A percentile compares a stretch with the other conserved stretches of the same genome.
Evolutionary conservation across 257 asterid species (phyloP).

Genomic region (Apocynum venetum): DNA sequence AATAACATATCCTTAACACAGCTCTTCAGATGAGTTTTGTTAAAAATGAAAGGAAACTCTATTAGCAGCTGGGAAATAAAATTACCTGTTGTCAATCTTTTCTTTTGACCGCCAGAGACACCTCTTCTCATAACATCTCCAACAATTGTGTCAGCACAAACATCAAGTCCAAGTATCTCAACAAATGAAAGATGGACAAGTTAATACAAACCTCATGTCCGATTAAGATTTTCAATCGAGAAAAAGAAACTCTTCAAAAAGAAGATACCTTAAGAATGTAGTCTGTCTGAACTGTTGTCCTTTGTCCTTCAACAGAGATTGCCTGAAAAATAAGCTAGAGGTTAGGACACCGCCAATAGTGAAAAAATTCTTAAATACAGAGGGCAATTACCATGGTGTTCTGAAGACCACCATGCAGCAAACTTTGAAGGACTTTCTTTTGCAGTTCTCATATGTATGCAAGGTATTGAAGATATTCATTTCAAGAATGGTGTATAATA

Average conservation of each 20-base stretch:
- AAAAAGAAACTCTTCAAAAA: neutral
- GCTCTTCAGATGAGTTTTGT: neutral
- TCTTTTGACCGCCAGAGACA: constrained; percentile 56
- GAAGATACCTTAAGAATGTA: constrained; percentile 44
- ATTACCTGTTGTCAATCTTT: constrained; percentile 46
- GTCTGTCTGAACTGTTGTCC: constrained; percentile 46
- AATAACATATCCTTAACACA: neutral
- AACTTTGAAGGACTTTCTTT: neutral
- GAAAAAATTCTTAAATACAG: neutral
- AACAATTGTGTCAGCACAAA: constrained; percentile 39
- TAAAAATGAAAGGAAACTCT: neutral
- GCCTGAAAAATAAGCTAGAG: constrained; percentile 29
- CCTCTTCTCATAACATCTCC: constrained; percentile 55
- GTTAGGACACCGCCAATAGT: constrained; percentile 7
- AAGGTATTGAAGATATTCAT: neutral
- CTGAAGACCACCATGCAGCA: neutral
- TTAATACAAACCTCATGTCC: neutral
- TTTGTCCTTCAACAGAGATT: constrained; percentile 47
- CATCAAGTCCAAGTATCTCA: constrained; percentile 49
- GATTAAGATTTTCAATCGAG: neutral
- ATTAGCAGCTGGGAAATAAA: neutral
- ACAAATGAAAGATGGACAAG: neutral
- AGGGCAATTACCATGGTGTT: neutral
- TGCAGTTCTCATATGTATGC: neutral
- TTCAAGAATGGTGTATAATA: neutral